A percentile compares a stretch with the other conserved stretches of the same genome.
phyloP scores from a whole-genome alignment of 176 grass and related monocot species.

The Avena sativa region DNA sequence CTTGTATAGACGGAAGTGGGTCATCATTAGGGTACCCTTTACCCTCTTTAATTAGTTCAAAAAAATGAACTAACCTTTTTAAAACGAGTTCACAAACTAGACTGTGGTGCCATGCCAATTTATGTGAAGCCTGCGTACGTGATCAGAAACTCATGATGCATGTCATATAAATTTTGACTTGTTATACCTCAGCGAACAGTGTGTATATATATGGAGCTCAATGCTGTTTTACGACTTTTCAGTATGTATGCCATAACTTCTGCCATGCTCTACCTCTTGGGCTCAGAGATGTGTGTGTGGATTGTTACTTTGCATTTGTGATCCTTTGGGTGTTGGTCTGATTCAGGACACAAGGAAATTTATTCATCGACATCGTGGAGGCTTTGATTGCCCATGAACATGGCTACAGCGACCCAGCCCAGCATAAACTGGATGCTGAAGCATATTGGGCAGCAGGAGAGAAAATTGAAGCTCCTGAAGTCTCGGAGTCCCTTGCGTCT shows the following conservation, averaged over 20 bases:
- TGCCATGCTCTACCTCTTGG: not conserved
- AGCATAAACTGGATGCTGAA: not conserved
- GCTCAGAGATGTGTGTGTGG: not conserved
- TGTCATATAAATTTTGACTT: not conserved
- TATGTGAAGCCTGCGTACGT: not conserved
- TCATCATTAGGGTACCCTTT: no score
- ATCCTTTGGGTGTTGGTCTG: not conserved
- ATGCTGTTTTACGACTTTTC: not conserved
- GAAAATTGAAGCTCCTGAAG: conserved; percentile 7
- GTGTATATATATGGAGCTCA: not conserved
- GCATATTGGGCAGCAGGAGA: not conserved
- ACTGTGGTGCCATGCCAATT: not conserved
- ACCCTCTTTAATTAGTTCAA: no score
- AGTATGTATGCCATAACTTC: not conserved
- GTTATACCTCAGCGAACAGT: not conserved
- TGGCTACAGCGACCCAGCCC: not conserved
- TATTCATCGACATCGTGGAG: not conserved
- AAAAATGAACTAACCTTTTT: no score
- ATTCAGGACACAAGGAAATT: not conserved
- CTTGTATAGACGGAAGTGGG: not conserved
- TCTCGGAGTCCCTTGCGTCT: not conserved
- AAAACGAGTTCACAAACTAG: not conserved
- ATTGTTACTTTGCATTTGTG: not conserved
- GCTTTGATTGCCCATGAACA: not conserved
- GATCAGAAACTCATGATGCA: not conserved